Percentiles rank a stretch among this genome's conserved stretches.
phyloP scores from a whole-genome alignment of 768 basidiomycete species.

The Glaciozyma martinii region DNA sequence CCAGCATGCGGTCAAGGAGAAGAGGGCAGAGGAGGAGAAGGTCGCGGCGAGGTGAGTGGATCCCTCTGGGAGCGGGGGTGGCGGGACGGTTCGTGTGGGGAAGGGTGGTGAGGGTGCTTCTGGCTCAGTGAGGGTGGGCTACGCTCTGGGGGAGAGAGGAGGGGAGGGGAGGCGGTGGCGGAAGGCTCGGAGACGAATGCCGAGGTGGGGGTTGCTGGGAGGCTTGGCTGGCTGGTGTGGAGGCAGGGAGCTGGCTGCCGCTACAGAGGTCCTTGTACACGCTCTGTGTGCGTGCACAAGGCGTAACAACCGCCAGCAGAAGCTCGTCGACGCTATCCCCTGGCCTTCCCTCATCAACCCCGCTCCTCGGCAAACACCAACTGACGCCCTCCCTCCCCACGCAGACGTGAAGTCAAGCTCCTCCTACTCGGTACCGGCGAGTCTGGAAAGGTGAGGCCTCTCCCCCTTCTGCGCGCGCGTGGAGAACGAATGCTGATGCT shows the following conservation, averaged over 20 bases:
- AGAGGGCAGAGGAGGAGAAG: slow-evolving; percentile 16
- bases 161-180: too few species aligned
- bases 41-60: slow-evolving; percentile 9
- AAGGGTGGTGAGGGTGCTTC: background rate
- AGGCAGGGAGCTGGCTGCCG: too few species aligned
- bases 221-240: too few species aligned
- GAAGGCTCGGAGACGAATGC: too few species aligned
- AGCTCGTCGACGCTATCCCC: too few species aligned
- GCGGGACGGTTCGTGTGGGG: background rate
- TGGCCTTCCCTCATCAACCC: background rate
- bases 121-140: too few species aligned
- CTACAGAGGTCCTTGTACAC: too few species aligned
- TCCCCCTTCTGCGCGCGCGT: background rate
- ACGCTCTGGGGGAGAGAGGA: too few species aligned
- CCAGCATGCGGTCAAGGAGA: slow-evolving; percentile 14
- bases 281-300: too few species aligned
- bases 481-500: background rate
- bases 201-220: too few species aligned
- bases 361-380: background rate
- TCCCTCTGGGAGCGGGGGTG: accelerated
- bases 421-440: slow-evolving; percentile 34
- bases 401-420: slow-evolving; percentile 28
- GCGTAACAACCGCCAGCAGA: too few species aligned
- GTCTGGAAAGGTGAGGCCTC: slow-evolving; percentile 28
- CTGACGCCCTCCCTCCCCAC: background rate